Percentiles rank a stretch among this genome's conserved stretches.
phyloP scores from a whole-genome alignment of 495 filamentous ascomycete genomes.

The Tuber microsphaerosporum region DNA sequence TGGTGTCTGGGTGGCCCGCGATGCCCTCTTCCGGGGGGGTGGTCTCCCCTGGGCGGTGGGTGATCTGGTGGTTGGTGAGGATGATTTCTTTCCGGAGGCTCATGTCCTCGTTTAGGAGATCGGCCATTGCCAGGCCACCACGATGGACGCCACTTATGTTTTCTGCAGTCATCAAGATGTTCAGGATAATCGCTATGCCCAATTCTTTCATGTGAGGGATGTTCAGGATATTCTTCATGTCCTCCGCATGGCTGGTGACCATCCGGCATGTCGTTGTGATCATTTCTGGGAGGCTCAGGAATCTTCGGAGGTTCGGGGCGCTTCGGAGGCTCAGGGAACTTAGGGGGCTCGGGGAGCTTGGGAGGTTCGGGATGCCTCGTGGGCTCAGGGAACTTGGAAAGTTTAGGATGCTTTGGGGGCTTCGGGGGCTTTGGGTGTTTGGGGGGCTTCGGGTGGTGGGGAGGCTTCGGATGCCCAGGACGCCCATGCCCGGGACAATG shows the following conservation, averaged over 20 bases:
- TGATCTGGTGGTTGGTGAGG: not conserved
- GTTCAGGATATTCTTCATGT: not conserved
- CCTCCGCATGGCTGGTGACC: not conserved
- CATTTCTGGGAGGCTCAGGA: not conserved
- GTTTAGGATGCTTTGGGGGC: not conserved
- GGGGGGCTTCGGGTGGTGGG: not conserved
- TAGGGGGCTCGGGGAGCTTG: too few species aligned
- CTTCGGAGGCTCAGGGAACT: not conserved
- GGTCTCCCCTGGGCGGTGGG: conserved; percentile 2
- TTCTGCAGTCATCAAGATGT: not conserved
- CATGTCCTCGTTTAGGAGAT: too few species aligned
- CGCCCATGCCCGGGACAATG: not conserved
- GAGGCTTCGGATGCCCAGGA: not conserved
- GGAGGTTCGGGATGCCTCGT: not conserved
- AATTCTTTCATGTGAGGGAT: not conserved
- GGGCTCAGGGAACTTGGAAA: not conserved
- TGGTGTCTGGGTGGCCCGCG: not conserved
- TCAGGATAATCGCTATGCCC: not conserved
- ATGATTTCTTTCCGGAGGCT: too few species aligned
- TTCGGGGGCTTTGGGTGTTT: not conserved
- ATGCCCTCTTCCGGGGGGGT: not conserved
- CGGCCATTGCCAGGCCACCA: too few species aligned
- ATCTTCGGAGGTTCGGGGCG: not conserved
- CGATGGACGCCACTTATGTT: not conserved
- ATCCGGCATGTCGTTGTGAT: not conserved